phyloP scores from a whole-genome alignment of 306 rosid species.

The Glycine soja region DNA sequence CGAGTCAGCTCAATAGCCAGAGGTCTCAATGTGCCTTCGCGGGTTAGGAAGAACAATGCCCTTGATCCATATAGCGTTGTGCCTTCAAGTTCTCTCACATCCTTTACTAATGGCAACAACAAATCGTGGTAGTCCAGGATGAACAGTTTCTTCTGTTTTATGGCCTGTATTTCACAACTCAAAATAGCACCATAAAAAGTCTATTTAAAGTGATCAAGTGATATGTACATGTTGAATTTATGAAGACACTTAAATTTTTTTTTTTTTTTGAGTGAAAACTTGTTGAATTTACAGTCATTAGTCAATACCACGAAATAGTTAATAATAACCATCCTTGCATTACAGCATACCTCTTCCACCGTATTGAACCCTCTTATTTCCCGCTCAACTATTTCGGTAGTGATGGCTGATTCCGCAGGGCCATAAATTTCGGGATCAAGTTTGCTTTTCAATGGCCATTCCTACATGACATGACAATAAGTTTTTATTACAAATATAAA shows the following conservation, averaged over 20 bases:
- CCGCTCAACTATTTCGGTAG: conserved; percentile 61
- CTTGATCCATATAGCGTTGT: conserved; percentile 85
- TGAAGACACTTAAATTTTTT: too few species aligned
- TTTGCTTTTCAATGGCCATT: conserved; percentile 91
- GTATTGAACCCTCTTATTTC: conserved; percentile 64
- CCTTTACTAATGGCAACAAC: conserved; percentile 67
- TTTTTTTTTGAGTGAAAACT: too few species aligned
- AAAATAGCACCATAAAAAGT: too few species aligned
- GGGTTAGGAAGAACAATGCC: conserved; percentile 70
- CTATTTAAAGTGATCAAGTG: too few species aligned
- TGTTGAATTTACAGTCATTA: too few species aligned
- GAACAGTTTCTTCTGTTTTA: conserved; percentile 70
- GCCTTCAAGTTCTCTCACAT: conserved; percentile 64
- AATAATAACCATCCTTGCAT: neutral
- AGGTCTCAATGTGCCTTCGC: conserved; percentile 59
- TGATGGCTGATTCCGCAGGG: conserved; percentile 71
- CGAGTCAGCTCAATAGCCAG: conserved; percentile 81
- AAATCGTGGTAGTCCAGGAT: conserved; percentile 84
- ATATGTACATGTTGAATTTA: too few species aligned
- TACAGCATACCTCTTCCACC: conserved; percentile 60
- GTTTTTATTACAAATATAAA: too few species aligned
- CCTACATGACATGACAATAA: conserved; percentile 47
- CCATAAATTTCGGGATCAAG: conserved; percentile 77
- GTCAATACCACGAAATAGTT: too few species aligned
- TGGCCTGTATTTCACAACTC: conserved; percentile 50